Conservation (phyloP, 805 yeast species). For the Clavispora phyllophila region DNA sequence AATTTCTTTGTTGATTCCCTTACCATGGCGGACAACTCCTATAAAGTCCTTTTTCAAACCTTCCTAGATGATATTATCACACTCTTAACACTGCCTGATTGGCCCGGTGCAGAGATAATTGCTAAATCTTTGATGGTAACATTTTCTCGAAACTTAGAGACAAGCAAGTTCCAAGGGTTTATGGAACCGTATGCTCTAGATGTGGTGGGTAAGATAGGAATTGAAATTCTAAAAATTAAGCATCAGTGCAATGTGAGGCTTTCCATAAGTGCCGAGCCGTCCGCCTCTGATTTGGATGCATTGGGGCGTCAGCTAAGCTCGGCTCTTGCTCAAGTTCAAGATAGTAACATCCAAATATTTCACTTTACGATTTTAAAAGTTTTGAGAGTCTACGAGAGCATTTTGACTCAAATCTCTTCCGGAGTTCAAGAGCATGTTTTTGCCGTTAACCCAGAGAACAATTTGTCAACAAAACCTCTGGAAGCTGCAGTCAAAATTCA, state of each 20-base stretch:
- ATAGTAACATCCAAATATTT: not conserved
- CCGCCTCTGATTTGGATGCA: not conserved
- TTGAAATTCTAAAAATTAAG: slow-evolving; percentile 32
- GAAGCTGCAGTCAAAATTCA: not conserved
- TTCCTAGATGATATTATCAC: slow-evolving; percentile 52
- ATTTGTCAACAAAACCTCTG: not conserved
- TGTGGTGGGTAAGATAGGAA: slow-evolving; percentile 56
- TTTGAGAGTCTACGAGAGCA: not conserved
- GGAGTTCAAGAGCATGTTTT: not conserved
- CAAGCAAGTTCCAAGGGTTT: slow-evolving; percentile 32
- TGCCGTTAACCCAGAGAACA: not conserved
- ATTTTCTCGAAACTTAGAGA: slow-evolving; percentile 35
- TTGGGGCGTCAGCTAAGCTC: not conserved
- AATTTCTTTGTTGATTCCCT: slow-evolving; percentile 7
- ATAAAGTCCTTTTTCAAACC: slow-evolving; percentile 4
- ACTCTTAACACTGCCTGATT: slow-evolving; percentile 51
- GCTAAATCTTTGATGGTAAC: slow-evolving; percentile 36
- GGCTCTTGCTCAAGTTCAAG: not conserved
- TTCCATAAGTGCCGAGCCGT: not conserved
- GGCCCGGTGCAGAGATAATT: slow-evolving; percentile 49
- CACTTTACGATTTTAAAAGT: not conserved
- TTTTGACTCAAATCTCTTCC: not conserved
- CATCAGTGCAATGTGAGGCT: not conserved
- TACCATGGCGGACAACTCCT: slow-evolving; percentile 2
- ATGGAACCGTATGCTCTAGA: slow-evolving; percentile 55